Evolutionary conservation across 768 basidiomycete genomes (phyloP).

Genomic region (Boletellus emodensis): DNA sequence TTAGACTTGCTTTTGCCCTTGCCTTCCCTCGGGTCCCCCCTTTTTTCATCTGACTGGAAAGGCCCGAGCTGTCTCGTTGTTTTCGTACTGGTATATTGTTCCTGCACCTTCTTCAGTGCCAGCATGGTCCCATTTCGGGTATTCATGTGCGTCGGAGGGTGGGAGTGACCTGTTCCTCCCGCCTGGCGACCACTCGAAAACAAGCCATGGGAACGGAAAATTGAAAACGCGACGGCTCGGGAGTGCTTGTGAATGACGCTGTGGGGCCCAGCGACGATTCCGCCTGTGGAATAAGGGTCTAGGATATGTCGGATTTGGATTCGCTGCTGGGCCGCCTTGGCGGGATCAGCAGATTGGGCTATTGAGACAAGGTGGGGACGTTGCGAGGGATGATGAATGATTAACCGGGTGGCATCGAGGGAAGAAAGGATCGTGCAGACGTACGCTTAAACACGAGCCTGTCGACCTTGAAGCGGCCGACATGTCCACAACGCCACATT

Average conservation of each 20-base stretch:
- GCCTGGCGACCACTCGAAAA: constrained; percentile 16
- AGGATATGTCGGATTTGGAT: constrained; percentile 56
- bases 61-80: constrained; percentile 53
- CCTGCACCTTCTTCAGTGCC: constrained; percentile 72
- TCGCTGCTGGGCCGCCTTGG: constrained; percentile 65
- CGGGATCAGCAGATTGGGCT: constrained; percentile 43
- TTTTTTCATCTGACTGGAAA: constrained; percentile 5
- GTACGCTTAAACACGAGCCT: constrained; percentile 35
- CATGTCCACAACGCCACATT: constrained; percentile 60
- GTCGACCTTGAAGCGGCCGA: constrained; percentile 63
- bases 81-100: constrained; percentile 71
- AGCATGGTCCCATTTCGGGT: constrained; percentile 49
- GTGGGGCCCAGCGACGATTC: constrained; percentile 50
- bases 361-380: not conserved
- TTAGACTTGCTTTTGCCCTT: constrained; percentile 17
- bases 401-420: constrained; percentile 2
- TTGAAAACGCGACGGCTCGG: constrained; percentile 72
- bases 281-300: constrained; percentile 43
- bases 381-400: not conserved
- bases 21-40: constrained; percentile 19
- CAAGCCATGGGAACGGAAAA: constrained; percentile 58
- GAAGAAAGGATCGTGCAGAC: constrained; percentile 27
- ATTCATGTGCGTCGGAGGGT: constrained; percentile 22
- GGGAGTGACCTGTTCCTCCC: constrained; percentile 7
- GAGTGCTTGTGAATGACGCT: constrained; percentile 81